Percentiles rank a stretch among this genome's conserved stretches.
Evolutionary conservation across 129 eudicot genomes (phyloP).

Genomic region (Centaurea solstitialis): DNA sequence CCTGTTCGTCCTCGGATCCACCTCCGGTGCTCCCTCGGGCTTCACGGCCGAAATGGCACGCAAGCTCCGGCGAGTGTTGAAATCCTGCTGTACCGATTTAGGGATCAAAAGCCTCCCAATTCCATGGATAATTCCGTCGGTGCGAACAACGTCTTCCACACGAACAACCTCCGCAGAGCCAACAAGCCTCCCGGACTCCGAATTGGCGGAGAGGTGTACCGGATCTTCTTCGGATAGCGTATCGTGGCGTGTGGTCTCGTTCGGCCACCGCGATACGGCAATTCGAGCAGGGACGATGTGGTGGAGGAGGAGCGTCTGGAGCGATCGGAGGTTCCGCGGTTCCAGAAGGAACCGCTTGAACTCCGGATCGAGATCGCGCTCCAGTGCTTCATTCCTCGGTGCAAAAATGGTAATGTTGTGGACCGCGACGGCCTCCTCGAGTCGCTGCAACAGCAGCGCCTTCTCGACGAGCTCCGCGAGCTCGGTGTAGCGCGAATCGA

Average conservation of each 20-base stretch:
- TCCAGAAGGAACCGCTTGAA: conserved; percentile 77
- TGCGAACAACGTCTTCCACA: conserved; percentile 53
- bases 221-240: conserved; percentile 37
- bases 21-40: conserved; percentile 54
- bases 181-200: conserved; percentile 19
- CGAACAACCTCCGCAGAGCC: conserved; percentile 46
- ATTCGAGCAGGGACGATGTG: conserved; percentile 72
- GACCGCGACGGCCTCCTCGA: conserved; percentile 51
- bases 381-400: conserved; percentile 68
- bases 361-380: conserved; percentile 68
- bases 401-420: conserved; percentile 86
- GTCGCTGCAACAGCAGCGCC: conserved; percentile 59
- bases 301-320: conserved; percentile 59
- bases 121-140: conserved; percentile 52
- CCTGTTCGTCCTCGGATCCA: conserved; percentile 54
- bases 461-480: conserved; percentile 83
- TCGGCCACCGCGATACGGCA: conserved; percentile 48
- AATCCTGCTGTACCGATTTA: conserved; percentile 46
- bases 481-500: conserved; percentile 66
- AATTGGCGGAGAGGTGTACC: conserved; percentile 13
- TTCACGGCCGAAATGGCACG: conserved; percentile 46
- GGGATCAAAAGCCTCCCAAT: conserved; percentile 44
- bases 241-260: conserved; percentile 28
- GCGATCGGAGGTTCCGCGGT: conserved; percentile 70
- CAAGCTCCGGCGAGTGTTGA: conserved; percentile 43